A percentile compares a stretch with the other conserved stretches of the same genome.
phyloP scores from a whole-genome alignment of 768 basidiomycete species.

The Suillus alpinus region DNA sequence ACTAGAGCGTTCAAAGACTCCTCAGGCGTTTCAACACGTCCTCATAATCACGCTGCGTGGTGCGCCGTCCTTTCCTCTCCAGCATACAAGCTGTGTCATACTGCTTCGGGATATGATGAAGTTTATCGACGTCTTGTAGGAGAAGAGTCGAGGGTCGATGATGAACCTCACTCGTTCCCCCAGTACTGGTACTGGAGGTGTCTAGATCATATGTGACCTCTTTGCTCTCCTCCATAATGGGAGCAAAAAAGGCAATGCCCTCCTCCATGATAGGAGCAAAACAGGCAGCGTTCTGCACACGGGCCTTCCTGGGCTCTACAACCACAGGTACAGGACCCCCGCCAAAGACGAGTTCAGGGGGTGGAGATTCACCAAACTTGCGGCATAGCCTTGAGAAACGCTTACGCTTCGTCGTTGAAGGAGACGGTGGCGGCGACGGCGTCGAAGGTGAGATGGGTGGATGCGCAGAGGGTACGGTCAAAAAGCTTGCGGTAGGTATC shows the following conservation, averaged over 20 bases:
- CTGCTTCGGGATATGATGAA: constrained; percentile 10
- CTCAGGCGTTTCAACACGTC: constrained; percentile 35
- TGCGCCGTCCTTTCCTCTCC: constrained; percentile 37
- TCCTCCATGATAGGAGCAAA: neutral
- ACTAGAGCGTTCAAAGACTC: constrained; percentile 18
- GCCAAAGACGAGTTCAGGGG: constrained; percentile 19
- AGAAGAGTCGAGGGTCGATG: neutral
- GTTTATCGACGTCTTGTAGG: neutral
- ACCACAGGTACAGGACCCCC: neutral
- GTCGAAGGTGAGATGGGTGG: constrained; percentile 9
- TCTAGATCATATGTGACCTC: neutral
- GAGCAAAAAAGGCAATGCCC: neutral
- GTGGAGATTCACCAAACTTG: constrained; percentile 32
- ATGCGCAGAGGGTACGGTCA: neutral
- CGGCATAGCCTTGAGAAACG: constrained; percentile 33
- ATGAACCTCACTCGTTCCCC: neutral
- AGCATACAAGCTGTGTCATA: constrained; percentile 37
- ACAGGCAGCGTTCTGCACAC: neutral
- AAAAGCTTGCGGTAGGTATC: neutral
- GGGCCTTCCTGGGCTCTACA: neutral
- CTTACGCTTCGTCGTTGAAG: constrained; percentile 26
- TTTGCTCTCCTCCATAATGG: neutral
- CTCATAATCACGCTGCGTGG: constrained; percentile 35
- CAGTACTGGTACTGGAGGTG: constrained; percentile 5
- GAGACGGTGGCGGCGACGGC: constrained; percentile 23